Base-by-base conservation (phyloP, 2,329 filamentous ascomycete species). In the Xylaria sp. region DNA sequence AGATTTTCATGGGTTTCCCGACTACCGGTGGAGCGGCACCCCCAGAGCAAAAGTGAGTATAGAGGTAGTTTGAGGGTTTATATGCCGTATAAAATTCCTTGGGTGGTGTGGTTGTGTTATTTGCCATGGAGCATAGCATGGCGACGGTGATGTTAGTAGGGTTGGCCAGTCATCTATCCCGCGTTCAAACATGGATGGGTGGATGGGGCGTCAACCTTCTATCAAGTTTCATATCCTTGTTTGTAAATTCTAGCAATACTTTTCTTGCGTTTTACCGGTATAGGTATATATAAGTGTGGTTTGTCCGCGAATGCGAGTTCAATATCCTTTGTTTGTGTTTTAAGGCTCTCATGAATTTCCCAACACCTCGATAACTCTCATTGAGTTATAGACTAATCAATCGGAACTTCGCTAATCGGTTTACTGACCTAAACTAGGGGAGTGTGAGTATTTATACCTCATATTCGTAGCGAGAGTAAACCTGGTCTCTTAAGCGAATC, bases 1-100 rank as follows among this genome's bases (percentile, higher is more conserved):
- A 96, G 87, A 93, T 96, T 77, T 93, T 93, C 79, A 93, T 96
- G 90, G 92, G 93, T 50, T 82, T 97, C 62, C 93, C 93, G 2
- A 96, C 93, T 3, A 97, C 93, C 0, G 93, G 93, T 68, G 92
- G 92, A 51, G 82, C 84, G 9, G 82, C 85, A 29, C 84, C 85
- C 10, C 81, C 87, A 63, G 84, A 89, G 79, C 83, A 89, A 79
- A 81, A 70, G 44, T 70, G 48, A 85, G 76, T 74, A 77, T 29
- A 51, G 48, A 25, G 23, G 32, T 18, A 25, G 47, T 32, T 12
- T 23, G 40, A 25, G 25, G 6, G 5, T 32, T 54, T 23, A 23
- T 60, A 53, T 48, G 44, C 27, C 27, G 42, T 37, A 40, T 25
- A 27, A 12, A 42, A 40, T 25, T 16, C 53, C 37, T 35, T 60